phyloP scores from a whole-genome alignment of 352 stramenopile species.

The Globisporangium ultimum region DNA sequence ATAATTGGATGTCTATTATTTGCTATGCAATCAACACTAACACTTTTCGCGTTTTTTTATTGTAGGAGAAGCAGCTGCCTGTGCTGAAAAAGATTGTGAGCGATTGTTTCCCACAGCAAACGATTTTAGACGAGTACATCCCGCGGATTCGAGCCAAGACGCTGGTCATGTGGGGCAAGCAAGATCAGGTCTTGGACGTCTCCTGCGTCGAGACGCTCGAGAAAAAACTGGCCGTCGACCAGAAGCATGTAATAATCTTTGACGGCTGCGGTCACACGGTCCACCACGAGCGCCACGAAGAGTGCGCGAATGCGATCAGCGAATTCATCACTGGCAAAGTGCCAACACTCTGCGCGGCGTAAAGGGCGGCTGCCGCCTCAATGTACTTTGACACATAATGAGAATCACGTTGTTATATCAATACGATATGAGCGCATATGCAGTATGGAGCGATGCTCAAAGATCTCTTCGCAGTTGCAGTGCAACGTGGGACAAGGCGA shows the following conservation, averaged over 20 bases:
- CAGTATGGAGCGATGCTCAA: too few relatives aligned
- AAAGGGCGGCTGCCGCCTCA: background rate
- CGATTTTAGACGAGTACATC: conserved; percentile 51
- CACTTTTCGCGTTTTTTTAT: conserved; percentile 30
- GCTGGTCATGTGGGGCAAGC: conserved; percentile 64
- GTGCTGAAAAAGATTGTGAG: conserved; percentile 54
- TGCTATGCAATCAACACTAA: conserved; percentile 18
- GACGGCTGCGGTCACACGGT: conserved; percentile 49
- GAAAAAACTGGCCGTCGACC: conserved; percentile 33
- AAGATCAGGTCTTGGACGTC: conserved; percentile 59
- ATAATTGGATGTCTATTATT: conserved; percentile 4
- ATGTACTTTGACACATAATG: too few relatives aligned
- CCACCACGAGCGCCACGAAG: conserved; percentile 54
- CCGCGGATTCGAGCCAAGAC: conserved; percentile 44
- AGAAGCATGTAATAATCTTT: conserved; percentile 38
- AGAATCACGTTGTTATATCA: too few relatives aligned
- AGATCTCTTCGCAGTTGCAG: too few relatives aligned
- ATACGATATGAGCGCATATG: too few relatives aligned
- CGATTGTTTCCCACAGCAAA: conserved; percentile 42
- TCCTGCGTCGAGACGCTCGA: conserved; percentile 58
- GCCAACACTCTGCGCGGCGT: background rate
- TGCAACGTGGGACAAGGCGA: too few relatives aligned
- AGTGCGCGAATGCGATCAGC: conserved; percentile 57
- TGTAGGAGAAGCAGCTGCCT: conserved; percentile 31
- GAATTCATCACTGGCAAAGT: conserved; percentile 27